Base-by-base conservation (phyloP, 352 stramenopile species). In the Phytophthora foliorum region DNA sequence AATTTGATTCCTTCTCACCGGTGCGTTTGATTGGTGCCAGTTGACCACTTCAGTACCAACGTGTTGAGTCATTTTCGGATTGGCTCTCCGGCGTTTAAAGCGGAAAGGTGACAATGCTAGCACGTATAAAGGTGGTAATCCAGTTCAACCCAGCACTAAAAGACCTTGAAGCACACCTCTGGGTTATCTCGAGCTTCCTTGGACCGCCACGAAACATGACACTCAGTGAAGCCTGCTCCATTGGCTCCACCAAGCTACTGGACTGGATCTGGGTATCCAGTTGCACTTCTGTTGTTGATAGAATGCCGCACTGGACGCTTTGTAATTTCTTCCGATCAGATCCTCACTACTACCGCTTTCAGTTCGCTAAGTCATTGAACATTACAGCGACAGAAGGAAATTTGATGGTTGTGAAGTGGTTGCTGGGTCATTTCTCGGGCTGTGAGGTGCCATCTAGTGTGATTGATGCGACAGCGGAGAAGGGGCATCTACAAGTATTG, bases 261-360 rank as follows among this genome's bases (percentile, higher is more conserved):
- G 46, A 54, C 27, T 39, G 48, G 25, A 25, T 38, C 14, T 54
- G 46, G 46, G 11, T 24, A 39, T 27, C 21, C 4, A 55, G 29
- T 8, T 56, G 49, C 29, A 42, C 49, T 17, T 9, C 7, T 19
- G 8, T 38, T 42, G 17, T 10, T 14, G 46, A 54, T 38, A 38
- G 46, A 38, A 2, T 29, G 2, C 25, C 48, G 25, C 29, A 41
- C 14, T 55, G 48, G 48, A 41, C 27, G 3, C 48, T 55, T 24
- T 29, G 25, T 29, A 55, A 55, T 19, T 55, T 42, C 19, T 27
- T 55, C 4, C 48, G 48, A 24, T 55, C 48, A 9, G 48, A 55
- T 14, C 29, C 16, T 17, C 48, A 55, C 29, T 41, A 55, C 29
- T 42, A 41, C n/a, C 29, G 29, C 25, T 55, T 38, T 38, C 48